Evolutionary conservation across 2,329 filamentous ascomycete genomes (phyloP), one percentile per base, ranked within the genome.

Genomic region (Colletotrichum lupini): DNA sequence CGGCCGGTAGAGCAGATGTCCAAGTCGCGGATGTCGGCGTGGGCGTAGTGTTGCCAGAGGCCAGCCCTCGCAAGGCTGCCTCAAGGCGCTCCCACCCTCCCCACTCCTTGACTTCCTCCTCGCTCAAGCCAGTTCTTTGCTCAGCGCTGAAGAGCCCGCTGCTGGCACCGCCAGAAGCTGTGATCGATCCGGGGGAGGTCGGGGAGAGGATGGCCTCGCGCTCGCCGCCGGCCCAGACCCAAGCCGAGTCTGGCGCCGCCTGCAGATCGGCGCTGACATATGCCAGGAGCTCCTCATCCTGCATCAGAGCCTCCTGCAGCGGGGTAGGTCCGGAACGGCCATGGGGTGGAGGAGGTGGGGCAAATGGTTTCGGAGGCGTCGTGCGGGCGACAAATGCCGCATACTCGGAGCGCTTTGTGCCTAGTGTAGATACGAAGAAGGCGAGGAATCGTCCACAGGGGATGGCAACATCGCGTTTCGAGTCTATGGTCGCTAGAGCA

Each of bases 191-290:
- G 4, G 69, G 73, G 9, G 74, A 75, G 19, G 69, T 73, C 22
- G 73, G 73, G 12, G 74, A 75, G 4, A 75, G 61, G 30, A 75
- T 70, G n/a, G 78, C 74, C 55, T 88, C 87, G 55, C 82, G 81
- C 77, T 93, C 92, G 46, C 87, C 87, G 35, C 89, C 87, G 78
- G 89, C 84, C 96, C 95, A 98, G 4, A 95, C 89, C 96, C 96
- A 98, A 14, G 92, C 92, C 46, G 90, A 90, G 65, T 95, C 92
- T 0, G 88, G 87, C n/a, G 89, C 91, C 1, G 92, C 93, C 82
- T 98, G 96, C 78, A 97, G 87, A 82, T 98, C 97, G 0, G 92
- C 94, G 35, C 94, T 96, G 1, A 94, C 91, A 78, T 98, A 98
- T 0, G 92, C 94, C 32, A 98, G 85, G 77, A 98, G 89, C 80